These are phyloP conservation scores for Eimeria falciformis DNA, from an alignment of 169 alveolate genomes.

Conservation along the genomic window DNA sequence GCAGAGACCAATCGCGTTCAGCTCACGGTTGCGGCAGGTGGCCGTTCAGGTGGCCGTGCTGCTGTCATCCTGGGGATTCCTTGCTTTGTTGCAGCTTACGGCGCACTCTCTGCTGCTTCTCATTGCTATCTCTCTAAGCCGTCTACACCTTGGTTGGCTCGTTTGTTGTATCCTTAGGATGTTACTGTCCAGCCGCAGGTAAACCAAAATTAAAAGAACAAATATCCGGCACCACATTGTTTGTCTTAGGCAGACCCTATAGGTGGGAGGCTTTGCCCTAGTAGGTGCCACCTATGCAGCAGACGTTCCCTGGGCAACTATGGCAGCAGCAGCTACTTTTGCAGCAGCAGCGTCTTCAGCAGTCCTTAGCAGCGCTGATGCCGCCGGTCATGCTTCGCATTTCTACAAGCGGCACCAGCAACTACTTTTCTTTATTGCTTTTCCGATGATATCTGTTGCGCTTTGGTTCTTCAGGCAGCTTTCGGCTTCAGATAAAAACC, in stretches of 20 bases:
- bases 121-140: slow-evolving; percentile 1
- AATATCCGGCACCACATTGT: background rate
- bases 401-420: background rate
- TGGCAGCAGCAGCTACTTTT: background rate
- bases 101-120: slow-evolving; percentile 15
- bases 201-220: background rate
- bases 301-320: background rate
- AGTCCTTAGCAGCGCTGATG: background rate
- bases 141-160: slow-evolving; percentile 63
- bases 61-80: slow-evolving; percentile 20
- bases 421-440: too few species aligned
- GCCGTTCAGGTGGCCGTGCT: slow-evolving; percentile 28
- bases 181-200: slow-evolving; percentile 66
- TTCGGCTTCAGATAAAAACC: background rate
- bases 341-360: background rate
- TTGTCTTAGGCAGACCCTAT: background rate
- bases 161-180: slow-evolving; percentile 26
- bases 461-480: background rate
- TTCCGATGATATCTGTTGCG: background rate
- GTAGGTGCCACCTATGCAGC: background rate
- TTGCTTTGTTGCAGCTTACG: slow-evolving; percentile 36
- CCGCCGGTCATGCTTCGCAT: too few species aligned
- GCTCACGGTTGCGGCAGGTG: slow-evolving; percentile 21
- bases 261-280: background rate
- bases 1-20: background rate